Conservation (phyloP, 2,329 filamentous ascomycete species). For the Blastomyces emzantsi region DNA sequence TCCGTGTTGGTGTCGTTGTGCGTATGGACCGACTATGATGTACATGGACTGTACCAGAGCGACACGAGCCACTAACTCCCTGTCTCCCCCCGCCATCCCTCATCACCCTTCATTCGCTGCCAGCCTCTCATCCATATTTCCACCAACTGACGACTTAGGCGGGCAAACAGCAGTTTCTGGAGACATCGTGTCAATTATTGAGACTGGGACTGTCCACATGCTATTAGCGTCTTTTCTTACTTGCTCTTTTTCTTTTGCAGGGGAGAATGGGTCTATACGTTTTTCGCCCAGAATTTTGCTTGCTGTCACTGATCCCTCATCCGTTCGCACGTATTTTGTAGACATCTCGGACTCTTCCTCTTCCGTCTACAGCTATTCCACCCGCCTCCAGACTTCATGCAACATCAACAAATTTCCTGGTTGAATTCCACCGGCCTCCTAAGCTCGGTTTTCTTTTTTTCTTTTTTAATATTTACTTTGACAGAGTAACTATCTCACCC, state of each 20-base stretch:
- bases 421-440: not conserved
- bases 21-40: not conserved
- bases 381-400: not conserved
- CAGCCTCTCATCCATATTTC: constrained; percentile 1
- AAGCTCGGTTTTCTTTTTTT: not conserved
- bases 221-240: not conserved
- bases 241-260: not conserved
- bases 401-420: not conserved
- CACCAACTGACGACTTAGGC: not conserved
- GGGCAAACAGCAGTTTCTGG: constrained; percentile 6
- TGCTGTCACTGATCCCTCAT: constrained; percentile 2
- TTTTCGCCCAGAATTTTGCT: constrained; percentile 2
- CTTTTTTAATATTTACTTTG: not conserved
- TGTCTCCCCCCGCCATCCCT: constrained; percentile 4
- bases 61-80: constrained; percentile 8
- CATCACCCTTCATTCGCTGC: constrained; percentile 8
- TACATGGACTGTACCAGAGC: not conserved
- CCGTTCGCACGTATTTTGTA: constrained; percentile 3
- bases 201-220: not conserved
- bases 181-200: not conserved
- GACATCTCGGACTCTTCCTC: not conserved
- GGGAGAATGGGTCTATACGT: not conserved
- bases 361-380: constrained; percentile 1
- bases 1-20: not conserved
- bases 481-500: not conserved